These are phyloP conservation scores for Macadamia tetraphylla DNA, from an alignment of 164 flowering plant genomes.

Conservation along the genomic window DNA sequence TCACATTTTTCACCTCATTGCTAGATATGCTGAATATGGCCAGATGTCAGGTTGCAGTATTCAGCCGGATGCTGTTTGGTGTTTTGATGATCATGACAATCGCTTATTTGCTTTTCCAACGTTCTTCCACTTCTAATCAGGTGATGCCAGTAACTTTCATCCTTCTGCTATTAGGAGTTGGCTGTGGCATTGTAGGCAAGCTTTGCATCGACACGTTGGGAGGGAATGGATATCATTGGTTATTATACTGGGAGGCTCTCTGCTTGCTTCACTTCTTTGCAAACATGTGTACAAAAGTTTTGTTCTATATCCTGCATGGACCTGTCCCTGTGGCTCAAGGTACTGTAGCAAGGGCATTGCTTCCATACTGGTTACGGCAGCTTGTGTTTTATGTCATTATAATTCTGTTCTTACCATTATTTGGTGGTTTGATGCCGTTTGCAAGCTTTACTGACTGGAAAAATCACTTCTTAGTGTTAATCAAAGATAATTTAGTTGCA, in stretches of 20 bases:
- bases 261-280: constrained; percentile 71
- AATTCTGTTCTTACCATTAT: constrained; percentile 51
- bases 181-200: constrained; percentile 76
- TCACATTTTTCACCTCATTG: constrained; percentile 52
- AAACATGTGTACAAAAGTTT: constrained; percentile 33
- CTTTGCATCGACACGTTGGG: constrained; percentile 83
- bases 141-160: constrained; percentile 79
- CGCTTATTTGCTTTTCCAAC: constrained; percentile 60
- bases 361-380: constrained; percentile 58
- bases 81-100: constrained; percentile 47
- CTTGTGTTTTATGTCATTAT: constrained; percentile 33
- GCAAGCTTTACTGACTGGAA: constrained; percentile 70
- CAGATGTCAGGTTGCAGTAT: constrained; percentile 53
- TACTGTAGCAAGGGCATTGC: constrained; percentile 8
- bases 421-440: constrained; percentile 76
- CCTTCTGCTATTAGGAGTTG: constrained; percentile 59
- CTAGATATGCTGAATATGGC: constrained; percentile 32
- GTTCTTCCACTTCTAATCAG: constrained; percentile 50
- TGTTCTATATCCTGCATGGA: constrained; percentile 60
- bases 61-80: constrained; percentile 71
- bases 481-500: background rate
- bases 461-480: constrained; percentile 33
- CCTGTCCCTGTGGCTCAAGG: constrained; percentile 37
- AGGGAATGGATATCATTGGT: constrained; percentile 79
- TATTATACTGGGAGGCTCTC: constrained; percentile 62